Evolutionary conservation across 2,329 filamentous ascomycete genomes (phyloP), one percentile per base, ranked within the genome.

Genomic region (Neodidymelliopsis sp.): DNA sequence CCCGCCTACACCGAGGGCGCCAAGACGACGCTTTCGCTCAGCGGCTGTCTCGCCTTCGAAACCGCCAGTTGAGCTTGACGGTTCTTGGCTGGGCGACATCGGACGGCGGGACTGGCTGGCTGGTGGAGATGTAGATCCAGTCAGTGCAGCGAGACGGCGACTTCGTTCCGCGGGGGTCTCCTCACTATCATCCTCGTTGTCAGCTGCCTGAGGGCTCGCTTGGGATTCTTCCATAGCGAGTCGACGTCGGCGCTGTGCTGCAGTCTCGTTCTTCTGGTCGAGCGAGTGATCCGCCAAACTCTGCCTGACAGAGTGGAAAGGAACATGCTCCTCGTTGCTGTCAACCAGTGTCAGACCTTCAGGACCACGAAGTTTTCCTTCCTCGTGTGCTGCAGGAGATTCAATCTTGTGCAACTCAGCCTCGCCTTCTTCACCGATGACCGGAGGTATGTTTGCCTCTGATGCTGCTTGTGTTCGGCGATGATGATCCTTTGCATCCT

Each of bases 11-110:
- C 89, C 88, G 2, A 93, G 75, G 1, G 89, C 90, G 1, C 88
- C 88, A 61, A 91, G 84, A 60, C 90, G 82, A 42, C 90, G 79
- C 29, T 88, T 81, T 47, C 87, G 79, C 71, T 93, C 90, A 0
- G 89, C 89, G 0, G 88, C 86, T 0, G 88, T 91, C 73, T 92
- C 89, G 24, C 75, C 78, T 24, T 77, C 77, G 11, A 65, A 59
- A 3, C 50, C 53, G 12, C 31, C 29, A 4, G 43, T 49, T 2
- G 80, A 79, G 49, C 67, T 66, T 33, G 35, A 62, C 11, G 39
- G 44, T 30, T 59, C 58, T 12, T 57, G 27, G 13, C 36, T 41
- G 1, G 51, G 41, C 22, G 56, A 47, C 16, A 49, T 24, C 22
- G 38, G 35, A 23, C 58, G 56, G 27, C 52, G 64, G 12, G 29